phyloP scores from a whole-genome alignment of 345 rosid species.

The Populus simonii region DNA sequence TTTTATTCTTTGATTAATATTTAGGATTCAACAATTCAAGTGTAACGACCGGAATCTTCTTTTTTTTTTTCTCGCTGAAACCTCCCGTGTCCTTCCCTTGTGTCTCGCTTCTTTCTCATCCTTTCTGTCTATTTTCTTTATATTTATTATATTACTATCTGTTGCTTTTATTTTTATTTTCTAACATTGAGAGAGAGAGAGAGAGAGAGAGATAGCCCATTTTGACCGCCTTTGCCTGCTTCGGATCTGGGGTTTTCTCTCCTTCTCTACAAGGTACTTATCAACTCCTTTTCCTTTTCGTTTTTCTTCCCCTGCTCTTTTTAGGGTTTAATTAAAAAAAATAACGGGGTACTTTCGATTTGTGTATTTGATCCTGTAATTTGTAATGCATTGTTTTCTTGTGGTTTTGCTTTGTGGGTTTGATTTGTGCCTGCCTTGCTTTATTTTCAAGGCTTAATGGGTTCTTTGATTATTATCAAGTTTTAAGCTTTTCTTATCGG shows the following conservation, averaged over 20 bases:
- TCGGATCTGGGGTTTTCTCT: slow-evolving; percentile 17
- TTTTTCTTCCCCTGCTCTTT: neutral
- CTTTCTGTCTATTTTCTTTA: neutral
- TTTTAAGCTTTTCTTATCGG: neutral
- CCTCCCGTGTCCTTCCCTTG: slow-evolving; percentile 3
- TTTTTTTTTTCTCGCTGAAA: neutral
- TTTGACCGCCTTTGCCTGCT: neutral
- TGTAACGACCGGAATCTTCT: neutral
- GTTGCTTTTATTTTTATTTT: neutral
- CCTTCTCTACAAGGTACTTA: slow-evolving; percentile 9
- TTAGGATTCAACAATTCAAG: neutral
- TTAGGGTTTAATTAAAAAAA: neutral
- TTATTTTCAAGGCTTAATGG: neutral
- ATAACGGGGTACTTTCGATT: neutral
- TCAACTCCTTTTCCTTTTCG: neutral
- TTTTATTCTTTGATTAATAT: neutral
- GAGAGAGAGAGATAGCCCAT: neutral
- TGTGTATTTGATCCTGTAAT: neutral
- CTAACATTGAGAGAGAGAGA: neutral
- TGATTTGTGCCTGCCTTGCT: slow-evolving; percentile 1
- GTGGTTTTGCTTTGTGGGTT: neutral
- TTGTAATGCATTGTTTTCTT: neutral
- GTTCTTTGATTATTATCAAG: neutral
- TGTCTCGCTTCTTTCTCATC: neutral
- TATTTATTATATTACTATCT: neutral